phyloP scores from a whole-genome alignment of 306 rosid genomes.

The Rosa persica region DNA sequence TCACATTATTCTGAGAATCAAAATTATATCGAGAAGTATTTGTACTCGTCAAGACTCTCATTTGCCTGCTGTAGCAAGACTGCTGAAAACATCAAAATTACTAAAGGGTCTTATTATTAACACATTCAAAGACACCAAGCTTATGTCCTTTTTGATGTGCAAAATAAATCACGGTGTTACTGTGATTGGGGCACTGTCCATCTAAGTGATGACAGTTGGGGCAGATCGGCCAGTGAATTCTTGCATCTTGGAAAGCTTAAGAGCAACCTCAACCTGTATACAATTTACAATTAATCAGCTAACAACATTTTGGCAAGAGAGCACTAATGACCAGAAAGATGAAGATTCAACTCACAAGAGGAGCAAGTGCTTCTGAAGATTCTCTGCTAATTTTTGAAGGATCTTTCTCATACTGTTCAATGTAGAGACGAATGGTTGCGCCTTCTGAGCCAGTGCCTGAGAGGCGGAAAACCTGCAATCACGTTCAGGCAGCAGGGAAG shows the following conservation, averaged over 20 bases:
- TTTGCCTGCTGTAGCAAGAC: background rate
- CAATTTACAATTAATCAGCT: background rate
- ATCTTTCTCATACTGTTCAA: conserved; percentile 96
- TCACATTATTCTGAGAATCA: background rate
- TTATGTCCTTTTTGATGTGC: background rate
- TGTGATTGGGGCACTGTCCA: background rate
- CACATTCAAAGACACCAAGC: conserved; percentile 8
- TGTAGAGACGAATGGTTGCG: conserved; percentile 92
- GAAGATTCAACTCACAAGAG: conserved; percentile 62
- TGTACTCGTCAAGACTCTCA: background rate
- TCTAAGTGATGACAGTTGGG: conserved; percentile 87
- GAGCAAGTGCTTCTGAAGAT: conserved; percentile 88
- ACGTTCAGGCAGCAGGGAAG: conserved; percentile 15
- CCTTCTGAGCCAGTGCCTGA: conserved; percentile 99
- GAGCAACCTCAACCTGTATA: conserved; percentile 88
- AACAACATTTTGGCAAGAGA: conserved; percentile 2
- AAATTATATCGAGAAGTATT: background rate
- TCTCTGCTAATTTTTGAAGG: conserved; percentile 80
- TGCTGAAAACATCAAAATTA: conserved; percentile 6
- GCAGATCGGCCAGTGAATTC: conserved; percentile 92
- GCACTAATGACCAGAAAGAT: background rate
- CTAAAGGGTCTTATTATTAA: background rate
- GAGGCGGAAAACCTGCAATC: conserved; percentile 81
- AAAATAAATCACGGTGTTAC: background rate
- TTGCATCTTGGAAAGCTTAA: conserved; percentile 90